phyloP scores from a whole-genome alignment of 2,329 filamentous ascomycete genomes.

The Fulvia fulva region DNA sequence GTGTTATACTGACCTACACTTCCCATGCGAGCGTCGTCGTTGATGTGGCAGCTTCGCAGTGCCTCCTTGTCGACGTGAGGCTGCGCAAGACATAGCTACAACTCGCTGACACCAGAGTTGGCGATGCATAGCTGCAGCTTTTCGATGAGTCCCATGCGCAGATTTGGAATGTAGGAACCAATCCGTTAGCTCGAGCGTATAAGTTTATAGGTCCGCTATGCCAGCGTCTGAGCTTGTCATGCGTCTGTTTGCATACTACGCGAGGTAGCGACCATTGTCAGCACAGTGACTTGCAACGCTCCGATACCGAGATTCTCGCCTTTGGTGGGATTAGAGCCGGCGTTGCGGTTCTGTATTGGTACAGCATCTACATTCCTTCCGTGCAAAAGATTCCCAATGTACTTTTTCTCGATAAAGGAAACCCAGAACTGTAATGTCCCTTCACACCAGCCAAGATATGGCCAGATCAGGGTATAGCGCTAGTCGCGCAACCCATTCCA shows the following conservation, averaged over 20 bases:
- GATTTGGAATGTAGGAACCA: neutral
- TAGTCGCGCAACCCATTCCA: neutral
- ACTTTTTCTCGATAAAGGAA: neutral
- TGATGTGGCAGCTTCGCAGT: no score
- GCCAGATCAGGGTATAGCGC: neutral
- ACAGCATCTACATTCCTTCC: conserved; percentile 1
- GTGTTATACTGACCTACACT: neutral
- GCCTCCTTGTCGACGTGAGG: neutral
- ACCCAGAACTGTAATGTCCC: neutral
- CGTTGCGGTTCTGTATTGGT: neutral
- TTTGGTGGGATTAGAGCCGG: neutral
- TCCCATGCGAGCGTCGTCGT: no score
- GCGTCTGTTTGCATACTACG: neutral
- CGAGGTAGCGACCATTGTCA: neutral
- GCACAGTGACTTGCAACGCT: neutral
- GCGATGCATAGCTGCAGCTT: neutral
- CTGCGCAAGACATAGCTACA: neutral
- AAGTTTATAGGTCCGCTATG: neutral
- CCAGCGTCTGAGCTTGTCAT: neutral
- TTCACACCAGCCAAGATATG: conserved; percentile 1
- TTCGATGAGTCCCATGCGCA: neutral
- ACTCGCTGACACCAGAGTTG: neutral
- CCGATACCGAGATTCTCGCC: no score
- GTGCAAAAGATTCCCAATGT: neutral
- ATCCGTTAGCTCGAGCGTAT: neutral